These are phyloP conservation scores for Heterobasidion occidentale DNA, from an alignment of 1,284 basidiomycete genomes.

Conservation along the genomic window DNA sequence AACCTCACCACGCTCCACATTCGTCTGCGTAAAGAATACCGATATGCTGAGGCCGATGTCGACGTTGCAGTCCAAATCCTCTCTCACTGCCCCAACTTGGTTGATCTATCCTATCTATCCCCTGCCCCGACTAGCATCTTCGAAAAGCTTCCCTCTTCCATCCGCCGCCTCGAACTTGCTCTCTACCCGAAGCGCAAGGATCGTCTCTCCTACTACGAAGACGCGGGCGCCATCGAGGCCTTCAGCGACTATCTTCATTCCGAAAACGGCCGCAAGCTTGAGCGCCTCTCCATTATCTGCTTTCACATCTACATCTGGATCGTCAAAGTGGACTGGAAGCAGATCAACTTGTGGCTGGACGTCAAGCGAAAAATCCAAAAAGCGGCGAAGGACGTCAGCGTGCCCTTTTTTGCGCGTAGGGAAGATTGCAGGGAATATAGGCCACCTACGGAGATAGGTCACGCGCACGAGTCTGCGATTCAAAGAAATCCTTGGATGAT, in stretches of 20 bases:
- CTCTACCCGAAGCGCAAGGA: background rate
- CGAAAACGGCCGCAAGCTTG: background rate
- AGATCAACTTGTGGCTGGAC: background rate
- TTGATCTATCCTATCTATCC: background rate
- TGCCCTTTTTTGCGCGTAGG: background rate
- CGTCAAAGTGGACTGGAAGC: background rate
- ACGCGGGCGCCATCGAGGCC: background rate
- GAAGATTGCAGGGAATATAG: background rate
- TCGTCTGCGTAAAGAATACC: background rate
- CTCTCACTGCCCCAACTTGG: background rate
- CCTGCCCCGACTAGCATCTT: background rate
- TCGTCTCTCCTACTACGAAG: background rate
- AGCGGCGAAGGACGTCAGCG: background rate
- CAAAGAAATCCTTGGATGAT: background rate
- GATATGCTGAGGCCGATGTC: background rate
- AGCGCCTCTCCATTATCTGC: background rate
- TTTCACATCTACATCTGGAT: background rate
- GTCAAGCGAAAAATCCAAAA: background rate
- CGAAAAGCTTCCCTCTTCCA: background rate
- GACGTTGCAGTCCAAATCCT: background rate
- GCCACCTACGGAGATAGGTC: background rate
- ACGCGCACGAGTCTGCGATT: background rate
- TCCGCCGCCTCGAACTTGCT: background rate
- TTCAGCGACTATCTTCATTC: background rate
- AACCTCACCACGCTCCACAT: background rate